These are phyloP conservation scores for Paraphoma sp. DNA, from an alignment of 2,329 filamentous ascomycete genomes.

Conservation along the genomic window DNA sequence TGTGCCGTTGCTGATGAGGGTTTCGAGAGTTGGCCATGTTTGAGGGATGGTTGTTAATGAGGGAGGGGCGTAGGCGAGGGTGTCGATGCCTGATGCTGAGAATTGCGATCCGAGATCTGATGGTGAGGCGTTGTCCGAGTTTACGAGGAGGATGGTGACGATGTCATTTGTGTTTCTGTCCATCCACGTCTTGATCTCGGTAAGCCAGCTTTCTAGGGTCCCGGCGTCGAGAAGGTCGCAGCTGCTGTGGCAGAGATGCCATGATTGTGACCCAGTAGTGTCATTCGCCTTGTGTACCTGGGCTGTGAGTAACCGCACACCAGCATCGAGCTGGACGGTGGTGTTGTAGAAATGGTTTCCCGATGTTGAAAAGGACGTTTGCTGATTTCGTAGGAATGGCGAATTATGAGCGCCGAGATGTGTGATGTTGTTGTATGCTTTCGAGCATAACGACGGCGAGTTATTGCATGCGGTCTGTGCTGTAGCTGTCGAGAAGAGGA, in stretches of 20 bases:
- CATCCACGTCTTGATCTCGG: conserved; percentile 71
- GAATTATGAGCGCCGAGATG: conserved; percentile 80
- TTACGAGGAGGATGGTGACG: conserved; percentile 76
- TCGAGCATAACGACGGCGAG: conserved; percentile 74
- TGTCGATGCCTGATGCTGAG: conserved; percentile 61
- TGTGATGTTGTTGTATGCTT: conserved; percentile 76
- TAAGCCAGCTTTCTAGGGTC: conserved; percentile 68
- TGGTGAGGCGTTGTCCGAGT: conserved; percentile 66
- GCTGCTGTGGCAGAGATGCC: conserved; percentile 73
- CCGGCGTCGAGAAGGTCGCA: conserved; percentile 75
- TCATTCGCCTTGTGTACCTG: conserved; percentile 71
- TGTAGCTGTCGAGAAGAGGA: conserved; percentile 34
- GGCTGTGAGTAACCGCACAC: conserved; percentile 73
- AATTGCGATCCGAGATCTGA: conserved; percentile 60
- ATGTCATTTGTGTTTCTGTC: conserved; percentile 74
- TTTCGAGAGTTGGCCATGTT: conserved; percentile 74
- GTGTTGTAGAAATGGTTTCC: conserved; percentile 80
- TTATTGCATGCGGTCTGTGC: conserved; percentile 74
- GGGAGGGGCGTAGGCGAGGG: conserved; percentile 60
- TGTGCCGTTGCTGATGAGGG: conserved; percentile 69
- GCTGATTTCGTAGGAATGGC: conserved; percentile 71
- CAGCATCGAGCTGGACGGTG: conserved; percentile 72
- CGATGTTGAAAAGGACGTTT: conserved; percentile 66
- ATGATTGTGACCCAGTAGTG: conserved; percentile 45
- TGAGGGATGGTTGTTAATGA: conserved; percentile 55